Base-by-base conservation (phyloP, 1,284 basidiomycete genomes). In the Ganoderma lucidum region DNA sequence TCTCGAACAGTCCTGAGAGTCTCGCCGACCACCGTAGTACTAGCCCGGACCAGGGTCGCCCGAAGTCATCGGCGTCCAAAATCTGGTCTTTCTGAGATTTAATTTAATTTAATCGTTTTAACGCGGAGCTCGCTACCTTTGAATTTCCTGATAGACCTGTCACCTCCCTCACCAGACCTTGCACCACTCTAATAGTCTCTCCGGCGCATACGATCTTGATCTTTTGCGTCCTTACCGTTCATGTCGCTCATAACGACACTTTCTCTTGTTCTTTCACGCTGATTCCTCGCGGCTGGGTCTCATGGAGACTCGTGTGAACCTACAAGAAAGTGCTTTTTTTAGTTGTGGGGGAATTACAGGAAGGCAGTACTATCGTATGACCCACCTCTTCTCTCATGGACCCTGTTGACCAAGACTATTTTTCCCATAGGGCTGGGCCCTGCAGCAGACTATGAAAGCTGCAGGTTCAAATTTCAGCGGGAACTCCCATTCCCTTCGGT, bases 1-100 rank as follows among this genome's bases (percentile, higher is more conserved):
- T 41, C 59, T 42, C 23, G 39, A 41, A 42, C 23, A 61, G 39
- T 8, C 59, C 28, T 42, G 59, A 61, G 59, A 61, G 53, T 10
- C 37, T 61, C 37, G 39, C 39, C 39, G 37, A 37, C 23, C 35
- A 35, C 15, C 14, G 30, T 39, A 32, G 23, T 23, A 23, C 23
- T 23, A 23, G 19, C 19, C 56, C 12, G 35, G 56, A 59, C 56
- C 35, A 39, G 32, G 48, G 48, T 35, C 9, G 1, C 23, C 48
- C 48, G 48, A 35, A 8, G 30, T 56, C 55, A 17, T 56, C 55
- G 55, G 55, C 2, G 55, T 32, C 9, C 17, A 15, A 23, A 48
- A 4, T 12, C 23, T 39, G 14, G 5, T 8, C 30, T 59, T 39
- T 39, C 56, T 19, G 56, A 59, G 56, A n/a, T 59, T 17, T 3